phyloP scores from a whole-genome alignment of 352 stramenopile species.

The Discostella stelligera region DNA sequence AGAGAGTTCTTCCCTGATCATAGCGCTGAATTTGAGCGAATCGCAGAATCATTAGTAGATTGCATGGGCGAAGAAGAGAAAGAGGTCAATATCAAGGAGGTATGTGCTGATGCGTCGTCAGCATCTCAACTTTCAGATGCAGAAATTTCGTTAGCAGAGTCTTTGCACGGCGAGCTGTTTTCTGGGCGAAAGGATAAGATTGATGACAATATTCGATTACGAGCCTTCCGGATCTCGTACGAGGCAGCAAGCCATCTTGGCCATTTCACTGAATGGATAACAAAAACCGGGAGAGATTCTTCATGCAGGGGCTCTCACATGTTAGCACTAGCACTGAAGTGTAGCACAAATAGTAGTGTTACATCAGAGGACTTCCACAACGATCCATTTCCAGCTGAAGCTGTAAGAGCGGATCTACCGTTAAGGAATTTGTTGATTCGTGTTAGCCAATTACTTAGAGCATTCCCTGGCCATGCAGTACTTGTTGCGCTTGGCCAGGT shows the following conservation, averaged over 20 bases:
- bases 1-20: slow-evolving; percentile 66
- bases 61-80: slow-evolving; percentile 22
- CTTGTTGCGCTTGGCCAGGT: slow-evolving; percentile 93
- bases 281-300: slow-evolving; percentile 37
- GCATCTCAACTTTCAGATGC: slow-evolving; percentile 52
- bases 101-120: slow-evolving; percentile 17
- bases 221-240: slow-evolving; percentile 65
- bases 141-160: slow-evolving; percentile 58
- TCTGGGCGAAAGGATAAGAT: slow-evolving; percentile 20
- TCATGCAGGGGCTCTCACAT: slow-evolving; percentile 69
- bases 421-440: slow-evolving; percentile 89
- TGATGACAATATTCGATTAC: slow-evolving; percentile 54
- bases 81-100: slow-evolving; percentile 17
- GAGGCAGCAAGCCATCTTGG: slow-evolving; percentile 55
- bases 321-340: slow-evolving; percentile 72
- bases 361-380: slow-evolving; percentile 88
- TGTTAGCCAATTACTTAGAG: slow-evolving; percentile 87
- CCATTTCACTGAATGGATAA: slow-evolving; percentile 56
- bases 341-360: slow-evolving; percentile 24
- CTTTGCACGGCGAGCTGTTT: slow-evolving; percentile 67
- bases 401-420: slow-evolving; percentile 86
- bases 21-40: slow-evolving; percentile 54
- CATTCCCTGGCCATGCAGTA: slow-evolving; percentile 96
- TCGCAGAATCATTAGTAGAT: slow-evolving; percentile 38
- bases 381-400: slow-evolving; percentile 88